Evolutionary conservation across 768 basidiomycete genomes (phyloP).

Genomic region (Auriscalpium orientale): DNA sequence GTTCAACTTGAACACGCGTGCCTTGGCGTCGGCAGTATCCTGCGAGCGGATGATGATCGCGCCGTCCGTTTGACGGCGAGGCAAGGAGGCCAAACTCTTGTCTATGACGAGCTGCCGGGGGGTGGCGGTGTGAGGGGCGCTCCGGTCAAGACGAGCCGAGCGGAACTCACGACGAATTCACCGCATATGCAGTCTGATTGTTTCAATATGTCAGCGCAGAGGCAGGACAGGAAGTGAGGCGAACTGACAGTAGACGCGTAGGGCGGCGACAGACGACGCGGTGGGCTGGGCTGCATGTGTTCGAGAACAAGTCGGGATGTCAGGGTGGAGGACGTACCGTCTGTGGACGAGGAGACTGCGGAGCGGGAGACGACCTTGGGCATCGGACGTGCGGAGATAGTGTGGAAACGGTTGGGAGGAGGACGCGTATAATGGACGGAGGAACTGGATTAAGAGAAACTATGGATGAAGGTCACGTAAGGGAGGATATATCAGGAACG

Average conservation of each 20-base stretch:
- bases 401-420: neutral
- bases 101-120: slow-evolving; percentile 67
- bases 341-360: slow-evolving; percentile 81
- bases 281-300: slow-evolving; percentile 58
- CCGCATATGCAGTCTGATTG: slow-evolving; percentile 76
- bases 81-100: slow-evolving; percentile 60
- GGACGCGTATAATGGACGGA: neutral
- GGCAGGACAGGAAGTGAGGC: slow-evolving; percentile 3
- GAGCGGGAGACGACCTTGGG: slow-evolving; percentile 90
- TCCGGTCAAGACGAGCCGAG: neutral
- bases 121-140: neutral
- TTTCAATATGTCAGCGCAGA: slow-evolving; percentile 4
- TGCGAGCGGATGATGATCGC: slow-evolving; percentile 75
- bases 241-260: slow-evolving; percentile 73
- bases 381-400: slow-evolving; percentile 37
- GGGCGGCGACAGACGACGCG: slow-evolving; percentile 66
- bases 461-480: too few relatives aligned
- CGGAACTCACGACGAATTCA: slow-evolving; percentile 66
- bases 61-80: slow-evolving; percentile 68
- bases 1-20: slow-evolving; percentile 83
- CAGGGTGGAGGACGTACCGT: slow-evolving; percentile 42
- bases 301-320: slow-evolving; percentile 1
- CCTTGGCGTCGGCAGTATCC: slow-evolving; percentile 46
- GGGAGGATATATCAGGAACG: too few relatives aligned
- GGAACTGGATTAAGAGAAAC: too few relatives aligned